These are phyloP conservation scores for Oryza rufipogon DNA, from an alignment of 176 grass and related monocot species.

Conservation along the genomic window DNA sequence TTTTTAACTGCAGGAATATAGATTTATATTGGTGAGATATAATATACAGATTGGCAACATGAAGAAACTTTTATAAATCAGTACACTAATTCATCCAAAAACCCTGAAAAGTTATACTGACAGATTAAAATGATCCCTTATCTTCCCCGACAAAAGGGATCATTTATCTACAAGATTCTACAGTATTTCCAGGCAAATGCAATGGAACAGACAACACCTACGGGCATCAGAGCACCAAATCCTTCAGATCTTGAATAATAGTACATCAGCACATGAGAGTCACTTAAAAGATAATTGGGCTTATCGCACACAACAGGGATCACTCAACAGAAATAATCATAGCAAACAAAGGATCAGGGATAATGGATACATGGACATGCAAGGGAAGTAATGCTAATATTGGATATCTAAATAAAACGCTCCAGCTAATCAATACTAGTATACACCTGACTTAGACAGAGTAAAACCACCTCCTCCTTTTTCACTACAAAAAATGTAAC, in stretches of 20 bases:
- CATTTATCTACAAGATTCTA: background rate
- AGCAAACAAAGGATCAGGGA: background rate
- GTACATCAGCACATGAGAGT: background rate
- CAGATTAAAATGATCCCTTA: background rate
- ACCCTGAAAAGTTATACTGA: background rate
- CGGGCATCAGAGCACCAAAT: background rate
- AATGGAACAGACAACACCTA: background rate
- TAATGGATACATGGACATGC: background rate
- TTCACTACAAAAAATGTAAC: too few relatives aligned
- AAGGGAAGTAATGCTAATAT: background rate
- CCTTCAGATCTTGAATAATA: background rate
- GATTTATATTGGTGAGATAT: background rate
- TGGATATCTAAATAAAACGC: background rate
- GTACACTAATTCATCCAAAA: background rate
- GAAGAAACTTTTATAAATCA: background rate
- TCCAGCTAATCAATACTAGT: background rate
- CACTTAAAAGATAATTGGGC: background rate
- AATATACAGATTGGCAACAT: background rate
- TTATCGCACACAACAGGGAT: background rate
- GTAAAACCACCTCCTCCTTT: background rate
- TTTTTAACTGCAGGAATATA: conserved; percentile 39
- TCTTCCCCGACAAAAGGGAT: background rate
- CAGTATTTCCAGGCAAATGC: background rate
- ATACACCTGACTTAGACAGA: background rate
- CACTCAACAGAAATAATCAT: background rate